Base-by-base conservation (phyloP, 495 filamentous ascomycete genomes). In the Hypomontagnella monticulosa region DNA sequence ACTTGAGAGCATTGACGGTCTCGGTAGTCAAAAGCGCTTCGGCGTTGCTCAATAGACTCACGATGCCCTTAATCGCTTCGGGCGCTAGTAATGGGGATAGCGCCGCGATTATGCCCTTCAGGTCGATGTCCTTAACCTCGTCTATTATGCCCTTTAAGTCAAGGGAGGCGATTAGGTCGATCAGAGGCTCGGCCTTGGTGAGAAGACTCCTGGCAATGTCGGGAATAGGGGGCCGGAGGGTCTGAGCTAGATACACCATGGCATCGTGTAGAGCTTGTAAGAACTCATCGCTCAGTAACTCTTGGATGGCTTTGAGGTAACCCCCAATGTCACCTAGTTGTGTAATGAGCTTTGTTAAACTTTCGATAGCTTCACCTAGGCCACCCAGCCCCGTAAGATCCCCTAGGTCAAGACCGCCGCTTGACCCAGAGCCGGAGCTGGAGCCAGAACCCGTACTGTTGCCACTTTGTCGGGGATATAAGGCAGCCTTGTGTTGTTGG, bases 1-100 rank as follows among this genome's bases (percentile, higher is more conserved):
- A 36, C 51, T 77, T 70, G 9, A 81, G 81, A 60, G 81, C 75
- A 16, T 79, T 77, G 53, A 82, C 78, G 34, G 63, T 71, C 0
- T 71, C 63, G 23, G 67, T 59, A 14, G 76, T 80, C 43, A 83
- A 61, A 0, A 83, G 72, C 4, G 67, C 48, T 61, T 70, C 74
- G 19, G 76, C 76, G 47, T 79, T 82, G 46, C 19, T 58, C 5
- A 83, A 72, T 59, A 84, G 79, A 38, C 74, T 74, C 38, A 82
- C 77, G 32, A 84, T 62, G 18, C 73, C 71, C 55, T 76, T 66
- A 19, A 84, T 71, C 2, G 79, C 66, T 5, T 78, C 77, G 2
- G 80, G 73, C 2, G 75, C 71, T 4, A 83, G 71, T 14, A 83
- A 70, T 12, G 79, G 78, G 1, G 71, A 60, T 23, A 82, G 20